These are phyloP conservation scores for Diaporthe aspalathi DNA, from an alignment of 2,329 filamentous ascomycete genomes.

Conservation along the genomic window DNA sequence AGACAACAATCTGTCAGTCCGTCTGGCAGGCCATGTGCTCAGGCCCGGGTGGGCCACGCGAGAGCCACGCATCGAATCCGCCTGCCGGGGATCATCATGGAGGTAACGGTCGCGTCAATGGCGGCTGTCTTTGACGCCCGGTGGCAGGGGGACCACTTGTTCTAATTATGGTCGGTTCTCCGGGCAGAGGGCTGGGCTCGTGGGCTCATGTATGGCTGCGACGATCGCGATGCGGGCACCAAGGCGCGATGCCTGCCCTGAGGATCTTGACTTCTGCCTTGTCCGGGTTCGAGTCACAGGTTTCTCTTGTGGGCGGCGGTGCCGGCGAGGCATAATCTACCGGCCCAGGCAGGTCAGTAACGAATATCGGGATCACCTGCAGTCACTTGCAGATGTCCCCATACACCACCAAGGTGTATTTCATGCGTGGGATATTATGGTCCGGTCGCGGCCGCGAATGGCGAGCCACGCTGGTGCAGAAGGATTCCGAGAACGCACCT, in stretches of 20 bases:
- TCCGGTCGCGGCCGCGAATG: background rate
- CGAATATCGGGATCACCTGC: background rate
- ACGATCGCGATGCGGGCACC: background rate
- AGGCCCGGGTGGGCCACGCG: background rate
- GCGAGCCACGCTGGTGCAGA: background rate
- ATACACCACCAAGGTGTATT: background rate
- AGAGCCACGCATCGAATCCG: background rate
- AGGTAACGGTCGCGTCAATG: constrained; percentile 22
- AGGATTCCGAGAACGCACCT: constrained; percentile 1
- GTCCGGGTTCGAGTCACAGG: background rate
- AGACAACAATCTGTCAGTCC: too few relatives aligned
- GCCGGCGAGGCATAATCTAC: constrained; percentile 3
- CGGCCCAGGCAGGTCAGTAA: background rate
- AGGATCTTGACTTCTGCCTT: background rate
- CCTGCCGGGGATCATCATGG: constrained; percentile 6
- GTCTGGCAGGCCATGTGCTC: background rate
- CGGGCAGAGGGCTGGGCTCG: background rate
- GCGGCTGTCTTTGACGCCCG: constrained; percentile 18
- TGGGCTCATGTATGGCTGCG: background rate
- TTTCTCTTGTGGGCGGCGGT: background rate
- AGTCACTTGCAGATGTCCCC: background rate
- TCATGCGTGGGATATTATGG: background rate
- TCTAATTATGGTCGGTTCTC: constrained; percentile 13
- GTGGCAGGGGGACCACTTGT: background rate
- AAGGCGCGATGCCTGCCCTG: background rate